Conservation (phyloP, 1,284 basidiomycete genomes). For the Heterobasidion annosum region DNA sequence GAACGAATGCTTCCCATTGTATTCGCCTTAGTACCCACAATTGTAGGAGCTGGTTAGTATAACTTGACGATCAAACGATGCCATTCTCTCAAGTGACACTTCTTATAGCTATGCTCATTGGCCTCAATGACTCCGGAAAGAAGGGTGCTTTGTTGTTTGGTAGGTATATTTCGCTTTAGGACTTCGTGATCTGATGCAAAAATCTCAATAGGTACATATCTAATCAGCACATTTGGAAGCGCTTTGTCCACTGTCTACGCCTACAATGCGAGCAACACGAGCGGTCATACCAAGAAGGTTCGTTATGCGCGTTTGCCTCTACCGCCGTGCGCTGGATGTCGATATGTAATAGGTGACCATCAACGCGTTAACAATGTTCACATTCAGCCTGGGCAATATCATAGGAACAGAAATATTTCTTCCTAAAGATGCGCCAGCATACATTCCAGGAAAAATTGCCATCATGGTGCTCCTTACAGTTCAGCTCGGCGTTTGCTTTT, state of each 20-base stretch:
- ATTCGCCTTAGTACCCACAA: slow-evolving; percentile 51
- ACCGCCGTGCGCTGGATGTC: background rate
- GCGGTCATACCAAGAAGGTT: slow-evolving; percentile 61
- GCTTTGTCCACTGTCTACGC: slow-evolving; percentile 54
- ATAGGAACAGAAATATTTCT: slow-evolving; percentile 55
- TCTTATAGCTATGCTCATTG: slow-evolving; percentile 43
- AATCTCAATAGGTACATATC: slow-evolving; percentile 33
- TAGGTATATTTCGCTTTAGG: slow-evolving; percentile 12
- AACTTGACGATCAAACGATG: background rate
- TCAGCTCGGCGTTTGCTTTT: slow-evolving; percentile 38
- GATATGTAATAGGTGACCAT: slow-evolving; percentile 32
- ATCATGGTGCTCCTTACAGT: slow-evolving; percentile 50
- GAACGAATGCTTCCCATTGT: slow-evolving; percentile 61
- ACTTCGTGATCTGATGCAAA: background rate
- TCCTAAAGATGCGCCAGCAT: slow-evolving; percentile 52
- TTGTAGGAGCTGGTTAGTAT: slow-evolving; percentile 40
- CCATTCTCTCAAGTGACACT: background rate
- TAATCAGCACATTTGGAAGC: slow-evolving; percentile 53
- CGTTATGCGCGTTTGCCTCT: background rate
- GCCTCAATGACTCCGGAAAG: slow-evolving; percentile 35
- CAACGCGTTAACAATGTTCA: slow-evolving; percentile 50
- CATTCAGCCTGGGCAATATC: slow-evolving; percentile 52
- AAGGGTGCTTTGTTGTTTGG: slow-evolving; percentile 55
- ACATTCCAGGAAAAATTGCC: slow-evolving; percentile 55
- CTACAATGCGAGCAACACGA: slow-evolving; percentile 59